Conservation (phyloP, 768 basidiomycete species). For the Pisolithus sp. region DNA sequence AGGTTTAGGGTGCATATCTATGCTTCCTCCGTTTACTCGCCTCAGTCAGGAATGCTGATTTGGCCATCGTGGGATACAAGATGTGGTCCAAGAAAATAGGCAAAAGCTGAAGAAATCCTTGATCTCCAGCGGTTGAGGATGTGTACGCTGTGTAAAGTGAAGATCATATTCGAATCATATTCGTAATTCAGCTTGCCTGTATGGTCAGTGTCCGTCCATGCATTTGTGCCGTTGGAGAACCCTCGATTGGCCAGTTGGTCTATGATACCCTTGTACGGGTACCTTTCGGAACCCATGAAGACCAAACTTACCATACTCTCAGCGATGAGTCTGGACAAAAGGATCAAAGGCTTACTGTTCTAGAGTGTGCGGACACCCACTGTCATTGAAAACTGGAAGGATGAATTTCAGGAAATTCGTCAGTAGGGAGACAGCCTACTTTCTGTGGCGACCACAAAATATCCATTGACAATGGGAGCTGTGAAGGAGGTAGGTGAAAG, state of each 20-base stretch:
- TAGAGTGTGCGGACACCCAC: conserved; percentile 91
- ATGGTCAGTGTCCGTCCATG: conserved; percentile 95
- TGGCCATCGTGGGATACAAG: conserved; percentile 89
- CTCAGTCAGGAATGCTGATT: conserved; percentile 73
- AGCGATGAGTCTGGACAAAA: conserved; percentile 1
- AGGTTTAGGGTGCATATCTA: conserved; percentile 2
- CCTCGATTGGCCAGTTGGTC: conserved; percentile 93
- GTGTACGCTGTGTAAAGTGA: conserved; percentile 60
- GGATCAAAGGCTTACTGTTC: conserved; percentile 59
- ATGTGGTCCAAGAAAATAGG: conserved; percentile 96
- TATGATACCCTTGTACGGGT: conserved; percentile 93
- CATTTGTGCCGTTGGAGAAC: conserved; percentile 88
- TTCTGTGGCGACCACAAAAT: conserved; percentile 86
- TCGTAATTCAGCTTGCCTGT: conserved; percentile 36
- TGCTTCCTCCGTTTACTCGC: conserved; percentile 24
- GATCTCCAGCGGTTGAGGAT: conserved; percentile 88
- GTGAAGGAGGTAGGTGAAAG: conserved; percentile 12
- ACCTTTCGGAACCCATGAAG: conserved; percentile 94
- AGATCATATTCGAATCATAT: neutral
- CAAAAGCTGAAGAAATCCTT: conserved; percentile 80
- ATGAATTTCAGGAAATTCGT: neutral
- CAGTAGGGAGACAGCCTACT: conserved; percentile 42
- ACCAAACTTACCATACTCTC: conserved; percentile 50
- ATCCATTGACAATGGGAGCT: conserved; percentile 88
- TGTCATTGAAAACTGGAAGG: conserved; percentile 79